A percentile compares a stretch with the other conserved stretches of the same genome.
These are phyloP conservation scores for Mycothermus thermophilus DNA, from an alignment of 495 filamentous ascomycete genomes.

Conservation along the genomic window DNA sequence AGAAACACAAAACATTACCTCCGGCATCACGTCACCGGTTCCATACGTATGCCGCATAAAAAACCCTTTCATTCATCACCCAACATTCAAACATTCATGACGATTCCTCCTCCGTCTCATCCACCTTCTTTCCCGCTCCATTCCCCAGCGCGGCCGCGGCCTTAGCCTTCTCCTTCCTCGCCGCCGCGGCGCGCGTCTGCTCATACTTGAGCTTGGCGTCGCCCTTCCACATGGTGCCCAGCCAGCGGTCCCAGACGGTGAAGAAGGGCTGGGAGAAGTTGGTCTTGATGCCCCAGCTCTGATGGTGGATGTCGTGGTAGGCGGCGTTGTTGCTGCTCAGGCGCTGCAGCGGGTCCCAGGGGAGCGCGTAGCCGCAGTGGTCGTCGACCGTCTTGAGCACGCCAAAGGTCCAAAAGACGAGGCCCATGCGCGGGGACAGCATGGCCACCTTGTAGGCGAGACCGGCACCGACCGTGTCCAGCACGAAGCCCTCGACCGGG, in stretches of 20 bases:
- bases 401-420: conserved; percentile 70
- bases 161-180: conserved; percentile 17
- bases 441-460: conserved; percentile 64
- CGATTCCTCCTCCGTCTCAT: no score
- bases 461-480: conserved; percentile 78
- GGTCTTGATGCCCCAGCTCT: conserved; percentile 96
- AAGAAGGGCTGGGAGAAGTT: conserved; percentile 70
- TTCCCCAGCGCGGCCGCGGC: neutral
- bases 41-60: no score
- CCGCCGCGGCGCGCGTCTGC: conserved; percentile 23
- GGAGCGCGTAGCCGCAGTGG: conserved; percentile 90
- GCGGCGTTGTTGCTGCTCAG: conserved; percentile 84
- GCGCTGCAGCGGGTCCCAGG: conserved; percentile 86
- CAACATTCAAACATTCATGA: no score
- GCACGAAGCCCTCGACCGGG: conserved; percentile 78
- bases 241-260: conserved; percentile 65
- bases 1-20: no score
- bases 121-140: no score
- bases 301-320: conserved; percentile 96
- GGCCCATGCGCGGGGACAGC: conserved; percentile 65
- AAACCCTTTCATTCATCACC: no score
- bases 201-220: conserved; percentile 32
- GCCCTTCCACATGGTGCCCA: conserved; percentile 63
- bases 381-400: conserved; percentile 96
- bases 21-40: no score